Base-by-base conservation (phyloP, 441 rosid species). In the Corymbia calophylla region DNA sequence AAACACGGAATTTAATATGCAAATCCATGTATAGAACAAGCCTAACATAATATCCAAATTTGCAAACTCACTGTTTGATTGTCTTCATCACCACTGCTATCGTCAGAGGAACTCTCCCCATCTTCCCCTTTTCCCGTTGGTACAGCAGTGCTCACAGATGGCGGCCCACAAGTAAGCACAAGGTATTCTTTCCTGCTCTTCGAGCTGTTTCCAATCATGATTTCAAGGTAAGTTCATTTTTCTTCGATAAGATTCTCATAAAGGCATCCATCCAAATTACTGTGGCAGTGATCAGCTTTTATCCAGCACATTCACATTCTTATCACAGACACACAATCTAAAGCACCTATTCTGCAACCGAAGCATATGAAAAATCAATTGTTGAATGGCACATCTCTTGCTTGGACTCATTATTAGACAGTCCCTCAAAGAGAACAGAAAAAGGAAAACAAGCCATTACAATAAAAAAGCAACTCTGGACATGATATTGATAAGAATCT, bases 121-220 rank as follows among this genome's bases (percentile, higher is more conserved):
- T 92, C 93, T 90, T 91, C 96, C 12, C 89, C 95, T 87, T 96
- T 94, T 80, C 95, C 97, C 13, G 91, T 91, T 19, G 95, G 96
- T 88, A 90, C 89, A 4, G 95, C 89, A n/a, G 95, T 82, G 89
- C 89, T 90, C 54, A 93, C 1, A 64, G 96, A 94, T 51, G 96
- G 94, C 19, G 95, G 94, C 39, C 98, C 98, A 88, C 98, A 95
- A n/a, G 98, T 94, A 89, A 97, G 97, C 85, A 97, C 99, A 80
- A 97, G 93, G 91, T 93, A 97, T 91, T 97, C 98, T 92, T 98
- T 98, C 93, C 96, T 94, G 53, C 92, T 96, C 94, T 96, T 97
- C 49, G 96, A 70, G 92, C 99, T 98, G 95, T 86, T 87, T 87
- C 54, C 31, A 29, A 87, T 35, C 49, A 64, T 85, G 32, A 68